These are phyloP conservation scores for Hypoxylon sp. DNA, from an alignment of 2,329 filamentous ascomycete species.

Conservation along the genomic window DNA sequence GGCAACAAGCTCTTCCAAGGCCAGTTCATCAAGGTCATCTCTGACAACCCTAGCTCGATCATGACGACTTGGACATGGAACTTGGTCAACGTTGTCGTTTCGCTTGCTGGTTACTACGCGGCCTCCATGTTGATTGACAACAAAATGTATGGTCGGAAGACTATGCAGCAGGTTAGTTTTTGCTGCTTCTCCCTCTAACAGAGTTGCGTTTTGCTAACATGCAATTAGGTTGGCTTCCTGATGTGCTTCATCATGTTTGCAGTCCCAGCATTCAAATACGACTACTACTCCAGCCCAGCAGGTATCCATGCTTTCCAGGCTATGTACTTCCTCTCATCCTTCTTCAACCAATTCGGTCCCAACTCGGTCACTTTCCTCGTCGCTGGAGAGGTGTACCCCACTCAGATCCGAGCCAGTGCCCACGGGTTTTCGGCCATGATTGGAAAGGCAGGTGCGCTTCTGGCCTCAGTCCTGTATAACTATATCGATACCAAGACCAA, in stretches of 20 bases:
- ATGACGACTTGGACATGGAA: slow-evolving; percentile 94
- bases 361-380: slow-evolving; percentile 97
- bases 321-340: slow-evolving; percentile 98
- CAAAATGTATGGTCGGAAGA: slow-evolving; percentile 95
- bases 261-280: slow-evolving; percentile 87
- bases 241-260: slow-evolving; percentile 95
- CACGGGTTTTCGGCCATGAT: slow-evolving; percentile 95
- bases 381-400: slow-evolving; percentile 96
- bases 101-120: slow-evolving; percentile 87
- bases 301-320: slow-evolving; percentile 92
- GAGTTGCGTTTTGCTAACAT: slow-evolving; percentile 10
- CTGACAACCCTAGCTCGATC: slow-evolving; percentile 75
- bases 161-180: slow-evolving; percentile 80
- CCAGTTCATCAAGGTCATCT: slow-evolving; percentile 88
- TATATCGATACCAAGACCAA: slow-evolving; percentile 88
- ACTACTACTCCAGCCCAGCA: slow-evolving; percentile 79
- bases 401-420: slow-evolving; percentile 89
- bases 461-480: slow-evolving; percentile 91
- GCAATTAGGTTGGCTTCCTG: slow-evolving; percentile 77
- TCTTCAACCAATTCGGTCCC: slow-evolving; percentile 99
- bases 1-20: slow-evolving; percentile 97
- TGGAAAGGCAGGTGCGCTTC: slow-evolving; percentile 88
- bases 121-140: slow-evolving; percentile 92
- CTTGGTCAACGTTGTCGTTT: slow-evolving; percentile 89
- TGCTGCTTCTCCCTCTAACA: background rate